Conservation (phyloP, 768 basidiomycete genomes). For the Pleurotus platypus region DNA sequence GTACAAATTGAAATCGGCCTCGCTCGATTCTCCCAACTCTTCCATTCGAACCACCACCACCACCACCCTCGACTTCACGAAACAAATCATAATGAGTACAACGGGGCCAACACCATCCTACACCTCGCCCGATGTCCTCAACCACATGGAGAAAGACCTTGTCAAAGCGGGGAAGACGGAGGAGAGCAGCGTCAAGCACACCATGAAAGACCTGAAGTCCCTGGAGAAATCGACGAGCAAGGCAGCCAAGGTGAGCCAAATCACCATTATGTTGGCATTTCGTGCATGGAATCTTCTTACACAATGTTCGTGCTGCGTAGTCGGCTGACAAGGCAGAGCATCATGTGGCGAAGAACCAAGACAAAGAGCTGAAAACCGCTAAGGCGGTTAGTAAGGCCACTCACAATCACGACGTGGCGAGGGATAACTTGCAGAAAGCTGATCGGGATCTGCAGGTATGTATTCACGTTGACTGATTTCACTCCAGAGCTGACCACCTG, state of each 20-base stretch:
- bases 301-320: neutral
- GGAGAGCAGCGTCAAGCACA: neutral
- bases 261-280: too few species aligned
- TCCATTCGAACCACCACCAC: too few species aligned
- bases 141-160: constrained; percentile 7
- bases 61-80: neutral
- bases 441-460: constrained; percentile 2
- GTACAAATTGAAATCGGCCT: too few species aligned
- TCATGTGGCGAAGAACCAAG: neutral
- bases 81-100: neutral
- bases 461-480: neutral
- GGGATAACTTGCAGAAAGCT: neutral
- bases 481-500: neutral
- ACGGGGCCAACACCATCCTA: neutral
- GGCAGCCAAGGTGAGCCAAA: neutral
- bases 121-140: constrained; percentile 3
- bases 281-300: too few species aligned
- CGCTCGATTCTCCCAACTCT: too few species aligned
- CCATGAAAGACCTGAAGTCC: neutral
- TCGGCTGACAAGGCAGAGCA: constrained; percentile 6
- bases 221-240: neutral
- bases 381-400: constrained; percentile 5
- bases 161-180: constrained; percentile 1
- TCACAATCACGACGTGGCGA: neutral
- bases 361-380: constrained; percentile 1